Base-by-base conservation (phyloP, 192 early-diverging fungal species). In the Linnemannia elongata region DNA sequence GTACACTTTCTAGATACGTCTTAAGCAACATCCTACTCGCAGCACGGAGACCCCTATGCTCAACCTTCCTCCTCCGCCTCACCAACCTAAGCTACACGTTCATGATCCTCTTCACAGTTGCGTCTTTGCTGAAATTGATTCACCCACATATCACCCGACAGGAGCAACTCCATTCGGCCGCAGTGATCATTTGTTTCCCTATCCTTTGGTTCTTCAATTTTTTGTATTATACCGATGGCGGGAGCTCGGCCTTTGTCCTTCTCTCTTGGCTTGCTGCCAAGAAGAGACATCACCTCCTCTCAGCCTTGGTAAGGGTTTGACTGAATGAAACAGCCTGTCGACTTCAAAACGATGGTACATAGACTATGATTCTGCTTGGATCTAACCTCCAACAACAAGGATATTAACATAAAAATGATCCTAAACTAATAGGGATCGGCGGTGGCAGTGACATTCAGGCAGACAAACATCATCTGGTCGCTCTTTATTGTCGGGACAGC, bases 391-490 rank as follows among this genome's bases (percentile, higher is more conserved):
- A 52, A 52, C 4, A 52, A 15, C 3, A 52, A 52, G 17, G 44
- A 2, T 6, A n/a, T 49, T 72, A 47, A 75, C 8, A 39, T 22
- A 47, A 45, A 69, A 17, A 47, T 17, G 5, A 72, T 30, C 76
- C 18, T 20, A 17, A 17, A 55, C 38, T 27, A 10, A 27, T 66
- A 87, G 80, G 72, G 36, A 35, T 83, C 88, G 38, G 81, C 81
- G 3, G 41, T 89, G 2, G 89, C 94, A 35, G 79, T 96, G 38
- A 90, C 92, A 68, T 95, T 97, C 87, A 91, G 98, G 17, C 98
- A 99, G 84, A 99, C 97, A 36, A 99, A 99, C 84, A 93, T 95
- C 24, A 90, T 98, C 0, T 99, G 98, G 98, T 87, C 95, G 15
- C 86, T 89, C 24, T 96, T 98, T 80, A 91, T 95, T 36, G 90